Percentiles rank a stretch among this genome's conserved stretches.
These are phyloP conservation scores for Penicillium griseofulvum DNA, from an alignment of 2,329 filamentous ascomycete species.

Conservation along the genomic window DNA sequence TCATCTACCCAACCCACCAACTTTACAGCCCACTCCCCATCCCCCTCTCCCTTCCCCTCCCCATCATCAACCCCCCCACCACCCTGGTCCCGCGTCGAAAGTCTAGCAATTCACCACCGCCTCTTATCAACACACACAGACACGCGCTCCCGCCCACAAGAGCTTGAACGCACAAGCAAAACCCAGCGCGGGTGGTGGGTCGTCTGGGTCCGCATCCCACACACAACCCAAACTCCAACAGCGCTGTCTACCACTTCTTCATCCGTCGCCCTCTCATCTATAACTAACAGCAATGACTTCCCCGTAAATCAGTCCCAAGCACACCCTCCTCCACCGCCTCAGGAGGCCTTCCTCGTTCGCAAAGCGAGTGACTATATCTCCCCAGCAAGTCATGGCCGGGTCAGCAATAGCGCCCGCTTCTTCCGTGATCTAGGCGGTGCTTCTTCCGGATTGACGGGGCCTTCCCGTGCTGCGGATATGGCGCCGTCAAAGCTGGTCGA, in stretches of 20 bases:
- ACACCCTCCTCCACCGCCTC: conserved; percentile 6
- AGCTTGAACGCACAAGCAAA: conserved; percentile 62
- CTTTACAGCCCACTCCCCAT: conserved; percentile 47
- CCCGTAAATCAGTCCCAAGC: neutral
- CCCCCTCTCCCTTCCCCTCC: conserved; percentile 57
- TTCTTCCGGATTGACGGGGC: conserved; percentile 22
- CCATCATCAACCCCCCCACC: conserved; percentile 36
- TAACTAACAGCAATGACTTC: conserved; percentile 1
- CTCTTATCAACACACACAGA: conserved; percentile 57
- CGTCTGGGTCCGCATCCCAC: conserved; percentile 59
- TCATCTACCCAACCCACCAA: conserved; percentile 12
- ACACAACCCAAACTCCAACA: conserved; percentile 6
- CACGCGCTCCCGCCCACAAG: conserved; percentile 47
- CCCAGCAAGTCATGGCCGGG: conserved; percentile 32
- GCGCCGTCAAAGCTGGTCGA: conserved; percentile 41
- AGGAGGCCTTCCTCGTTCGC: conserved; percentile 48
- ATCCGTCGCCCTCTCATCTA: conserved; percentile 13
- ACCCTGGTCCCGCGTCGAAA: conserved; percentile 57
- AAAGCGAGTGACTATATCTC: conserved; percentile 44
- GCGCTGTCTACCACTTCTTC: conserved; percentile 15
- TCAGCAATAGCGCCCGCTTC: conserved; percentile 35
- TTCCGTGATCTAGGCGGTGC: conserved; percentile 43
- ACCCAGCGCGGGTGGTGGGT: conserved; percentile 67
- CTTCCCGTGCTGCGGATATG: conserved; percentile 28
- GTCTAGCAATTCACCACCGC: conserved; percentile 60